A percentile compares a stretch with the other conserved stretches of the same genome.
Evolutionary conservation across 352 stramenopile genomes (phyloP).

Genomic region (Globisporangium okanoganense): DNA sequence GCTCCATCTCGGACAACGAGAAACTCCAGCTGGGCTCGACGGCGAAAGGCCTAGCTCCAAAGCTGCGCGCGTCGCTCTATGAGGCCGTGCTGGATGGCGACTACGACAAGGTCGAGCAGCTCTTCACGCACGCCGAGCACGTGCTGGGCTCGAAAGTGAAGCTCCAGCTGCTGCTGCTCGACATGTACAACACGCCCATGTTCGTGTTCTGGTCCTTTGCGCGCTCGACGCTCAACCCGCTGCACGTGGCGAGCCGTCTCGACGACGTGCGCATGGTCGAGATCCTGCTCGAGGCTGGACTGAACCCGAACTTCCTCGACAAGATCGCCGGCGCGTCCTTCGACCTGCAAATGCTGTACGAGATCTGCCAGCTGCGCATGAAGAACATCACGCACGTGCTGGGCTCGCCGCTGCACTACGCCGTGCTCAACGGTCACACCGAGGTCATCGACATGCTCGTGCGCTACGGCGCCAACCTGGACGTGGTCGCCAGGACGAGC

Average conservation of each 20-base stretch:
- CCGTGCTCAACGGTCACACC: constrained; percentile 59
- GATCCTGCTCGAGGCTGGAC: constrained; percentile 48
- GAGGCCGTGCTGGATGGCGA: constrained; percentile 46
- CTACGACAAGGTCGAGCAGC: constrained; percentile 29
- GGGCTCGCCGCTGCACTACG: constrained; percentile 63
- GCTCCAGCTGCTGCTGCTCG: constrained; percentile 52
- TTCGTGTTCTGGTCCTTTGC: constrained; percentile 63
- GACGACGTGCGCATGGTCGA: constrained; percentile 57
- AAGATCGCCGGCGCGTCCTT: constrained; percentile 66
- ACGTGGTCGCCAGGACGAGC: constrained; percentile 53
- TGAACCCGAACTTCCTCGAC: constrained; percentile 77
- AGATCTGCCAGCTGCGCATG: constrained; percentile 60
- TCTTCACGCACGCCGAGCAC: constrained; percentile 47
- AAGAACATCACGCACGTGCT: constrained; percentile 67
- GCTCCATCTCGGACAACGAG: constrained; percentile 36
- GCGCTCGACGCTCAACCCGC: constrained; percentile 62
- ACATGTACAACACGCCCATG: constrained; percentile 71
- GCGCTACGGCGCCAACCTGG: constrained; percentile 49
- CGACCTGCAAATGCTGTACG: constrained; percentile 58
- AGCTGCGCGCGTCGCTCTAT: constrained; percentile 45
- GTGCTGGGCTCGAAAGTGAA: constrained; percentile 61
- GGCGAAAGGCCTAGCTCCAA: constrained; percentile 35
- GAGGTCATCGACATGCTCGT: constrained; percentile 61
- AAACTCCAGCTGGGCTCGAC: constrained; percentile 34
- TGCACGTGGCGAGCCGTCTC: constrained; percentile 63